These are phyloP conservation scores for Pythium brassicae DNA, from an alignment of 352 stramenopile genomes.

Conservation along the genomic window DNA sequence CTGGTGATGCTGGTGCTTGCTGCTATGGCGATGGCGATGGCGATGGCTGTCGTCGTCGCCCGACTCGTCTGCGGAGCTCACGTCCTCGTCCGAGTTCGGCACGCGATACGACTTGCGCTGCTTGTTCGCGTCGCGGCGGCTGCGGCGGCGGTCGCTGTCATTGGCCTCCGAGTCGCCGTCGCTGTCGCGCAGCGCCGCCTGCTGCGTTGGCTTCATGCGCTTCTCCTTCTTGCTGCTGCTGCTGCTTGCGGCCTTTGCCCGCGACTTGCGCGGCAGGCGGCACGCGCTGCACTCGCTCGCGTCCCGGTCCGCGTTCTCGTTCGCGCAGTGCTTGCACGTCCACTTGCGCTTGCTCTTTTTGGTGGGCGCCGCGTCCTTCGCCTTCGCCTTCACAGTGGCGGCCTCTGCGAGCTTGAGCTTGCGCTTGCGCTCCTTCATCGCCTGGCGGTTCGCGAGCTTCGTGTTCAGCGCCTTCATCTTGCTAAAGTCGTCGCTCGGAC, in stretches of 20 bases:
- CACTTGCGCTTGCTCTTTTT: conserved; percentile 27
- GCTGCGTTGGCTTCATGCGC: conserved; percentile 14
- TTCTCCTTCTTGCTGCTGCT: conserved; percentile 15
- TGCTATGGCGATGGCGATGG: too few relatives aligned
- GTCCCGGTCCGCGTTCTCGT: conserved; percentile 36
- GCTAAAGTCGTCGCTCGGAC: conserved; percentile 57
- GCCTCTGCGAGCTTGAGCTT: conserved; percentile 13
- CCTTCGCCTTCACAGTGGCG: conserved; percentile 8
- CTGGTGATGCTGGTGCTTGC: conserved; percentile 9
- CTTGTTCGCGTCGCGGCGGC: conserved; percentile 57
- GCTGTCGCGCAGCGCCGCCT: conserved; percentile 11
- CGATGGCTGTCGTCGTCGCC: conserved; percentile 13
- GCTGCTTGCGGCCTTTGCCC: conserved; percentile 12
- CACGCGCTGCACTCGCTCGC: conserved; percentile 40
- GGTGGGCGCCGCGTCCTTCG: neutral
- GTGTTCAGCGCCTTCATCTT: conserved; percentile 72
- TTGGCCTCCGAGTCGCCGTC: conserved; percentile 23
- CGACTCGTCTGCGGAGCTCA: conserved; percentile 40
- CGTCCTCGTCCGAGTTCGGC: conserved; percentile 77
- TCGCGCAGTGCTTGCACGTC: conserved; percentile 42
- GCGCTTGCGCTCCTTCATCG: conserved; percentile 41
- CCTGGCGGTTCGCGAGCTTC: conserved; percentile 58
- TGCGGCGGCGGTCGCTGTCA: conserved; percentile 42
- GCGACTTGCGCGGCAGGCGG: conserved; percentile 20
- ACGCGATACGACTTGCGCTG: conserved; percentile 77